Evolutionary conservation across 2,329 filamentous ascomycete species (phyloP).

Genomic region (Thermomyces lanuginosus): DNA sequence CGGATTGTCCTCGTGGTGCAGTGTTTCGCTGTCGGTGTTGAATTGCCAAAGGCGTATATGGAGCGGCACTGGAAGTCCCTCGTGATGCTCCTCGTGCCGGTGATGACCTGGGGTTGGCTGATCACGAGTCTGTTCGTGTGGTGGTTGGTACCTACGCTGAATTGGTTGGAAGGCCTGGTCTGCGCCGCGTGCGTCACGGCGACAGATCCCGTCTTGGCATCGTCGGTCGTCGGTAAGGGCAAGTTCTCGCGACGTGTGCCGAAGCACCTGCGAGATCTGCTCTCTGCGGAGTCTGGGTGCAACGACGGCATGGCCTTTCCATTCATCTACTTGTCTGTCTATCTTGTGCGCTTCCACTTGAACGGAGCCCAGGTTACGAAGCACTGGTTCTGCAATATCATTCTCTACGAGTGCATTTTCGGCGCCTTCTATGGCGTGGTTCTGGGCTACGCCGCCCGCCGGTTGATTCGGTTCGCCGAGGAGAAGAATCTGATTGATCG

Average conservation of each 20-base stretch:
- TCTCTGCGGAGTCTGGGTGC: slow-evolving; percentile 93
- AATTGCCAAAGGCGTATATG: slow-evolving; percentile 68
- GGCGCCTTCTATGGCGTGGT: slow-evolving; percentile 76
- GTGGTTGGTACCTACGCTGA: slow-evolving; percentile 66
- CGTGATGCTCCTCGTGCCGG: slow-evolving; percentile 68
- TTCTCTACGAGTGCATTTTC: slow-evolving; percentile 92
- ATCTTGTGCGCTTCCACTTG: slow-evolving; percentile 68
- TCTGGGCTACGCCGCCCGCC: slow-evolving; percentile 77
- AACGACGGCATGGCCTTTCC: slow-evolving; percentile 99
- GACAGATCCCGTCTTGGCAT: slow-evolving; percentile 90
- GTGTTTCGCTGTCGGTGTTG: slow-evolving; percentile 58
- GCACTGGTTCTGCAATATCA: slow-evolving; percentile 76
- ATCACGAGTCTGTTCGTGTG: slow-evolving; percentile 86
- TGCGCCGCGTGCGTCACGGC: slow-evolving; percentile 89
- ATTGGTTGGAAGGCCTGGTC: slow-evolving; percentile 78
- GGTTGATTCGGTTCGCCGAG: slow-evolving; percentile 79
- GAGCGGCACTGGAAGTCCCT: slow-evolving; percentile 95
- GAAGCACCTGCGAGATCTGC: slow-evolving; percentile 85
- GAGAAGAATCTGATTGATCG: slow-evolving; percentile 73
- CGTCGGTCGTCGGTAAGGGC: slow-evolving; percentile 94
- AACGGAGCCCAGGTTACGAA: slow-evolving; percentile 53
- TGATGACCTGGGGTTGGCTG: slow-evolving; percentile 84
- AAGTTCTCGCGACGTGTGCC: slow-evolving; percentile 97
- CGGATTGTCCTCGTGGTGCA: slow-evolving; percentile 56
- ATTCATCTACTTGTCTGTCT: slow-evolving; percentile 84